phyloP scores from a whole-genome alignment of 1,139 yeast species.

The Williopsis jadinii region DNA sequence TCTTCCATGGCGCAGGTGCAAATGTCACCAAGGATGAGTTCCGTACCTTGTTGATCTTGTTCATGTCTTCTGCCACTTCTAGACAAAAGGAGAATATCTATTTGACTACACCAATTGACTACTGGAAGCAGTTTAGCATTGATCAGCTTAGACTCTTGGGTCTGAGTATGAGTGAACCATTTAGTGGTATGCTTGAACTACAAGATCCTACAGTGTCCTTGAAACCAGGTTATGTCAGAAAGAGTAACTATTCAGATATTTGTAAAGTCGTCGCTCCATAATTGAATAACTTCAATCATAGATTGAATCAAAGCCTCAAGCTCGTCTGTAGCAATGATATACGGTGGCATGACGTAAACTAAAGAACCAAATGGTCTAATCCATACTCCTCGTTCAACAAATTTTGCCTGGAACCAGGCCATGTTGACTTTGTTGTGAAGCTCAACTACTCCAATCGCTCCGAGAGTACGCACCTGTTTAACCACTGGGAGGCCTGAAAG shows the following conservation, averaged over 20 bases:
- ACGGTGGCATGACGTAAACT: constrained; percentile 26
- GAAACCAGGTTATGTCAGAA: constrained; percentile 3
- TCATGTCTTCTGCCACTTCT: constrained; percentile 24
- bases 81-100: constrained; percentile 26
- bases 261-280: constrained; percentile 1
- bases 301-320: constrained; percentile 4
- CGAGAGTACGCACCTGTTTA: constrained; percentile 23
- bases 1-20: constrained; percentile 25
- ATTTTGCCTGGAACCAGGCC: constrained; percentile 18
- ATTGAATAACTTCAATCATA: constrained; percentile 2
- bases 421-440: constrained; percentile 19
- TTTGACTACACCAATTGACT: constrained; percentile 18
- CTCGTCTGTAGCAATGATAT: constrained; percentile 19
- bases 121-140: constrained; percentile 11
- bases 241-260: constrained; percentile 2
- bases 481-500: constrained; percentile 17
- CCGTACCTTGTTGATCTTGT: constrained; percentile 21
- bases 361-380: constrained; percentile 24
- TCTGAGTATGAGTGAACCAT: constrained; percentile 3
- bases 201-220: constrained; percentile 2
- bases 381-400: constrained; percentile 21
- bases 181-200: constrained; percentile 3
- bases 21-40: constrained; percentile 23
- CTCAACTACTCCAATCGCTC: constrained; percentile 28
- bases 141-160: constrained; percentile 2